Conservation (phyloP, 257 asterid species). For the Ehretia macrophylla region DNA sequence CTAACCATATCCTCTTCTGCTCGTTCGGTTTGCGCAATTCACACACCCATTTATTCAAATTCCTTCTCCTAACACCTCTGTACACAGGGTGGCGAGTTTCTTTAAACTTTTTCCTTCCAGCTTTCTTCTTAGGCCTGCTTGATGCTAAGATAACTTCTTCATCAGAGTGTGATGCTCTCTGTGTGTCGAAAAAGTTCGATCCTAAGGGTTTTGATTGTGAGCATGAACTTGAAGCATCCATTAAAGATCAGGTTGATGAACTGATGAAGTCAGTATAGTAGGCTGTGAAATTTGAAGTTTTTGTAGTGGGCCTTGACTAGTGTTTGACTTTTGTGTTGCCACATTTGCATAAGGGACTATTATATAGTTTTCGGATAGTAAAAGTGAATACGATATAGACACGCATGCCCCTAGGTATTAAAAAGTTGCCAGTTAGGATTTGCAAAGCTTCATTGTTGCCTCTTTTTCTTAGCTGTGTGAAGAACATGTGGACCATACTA, state of each 20-base stretch:
- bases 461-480: too few relatives aligned
- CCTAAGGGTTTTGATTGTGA: not conserved
- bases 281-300: too few relatives aligned
- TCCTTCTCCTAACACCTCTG: constrained; percentile 33
- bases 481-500: not conserved
- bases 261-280: too few relatives aligned
- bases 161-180: constrained; percentile 1
- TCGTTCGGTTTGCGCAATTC: constrained; percentile 51
- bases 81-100: constrained; percentile 40
- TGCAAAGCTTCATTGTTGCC: too few relatives aligned
- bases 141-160: constrained; percentile 22
- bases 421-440: too few relatives aligned
- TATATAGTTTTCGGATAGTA: not conserved
- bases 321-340: not conserved
- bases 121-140: constrained; percentile 23
- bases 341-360: not conserved
- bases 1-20: constrained; percentile 70
- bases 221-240: constrained; percentile 5
- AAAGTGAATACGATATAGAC: constrained; percentile 7
- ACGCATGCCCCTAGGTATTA: constrained; percentile 1
- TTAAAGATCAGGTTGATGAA: not conserved
- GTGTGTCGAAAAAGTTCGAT: not conserved
- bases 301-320: too few relatives aligned
- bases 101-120: constrained; percentile 30
- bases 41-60: constrained; percentile 34